Conservation (phyloP, 2,329 filamentous ascomycete species). For the Trichoderma sp. region DNA sequence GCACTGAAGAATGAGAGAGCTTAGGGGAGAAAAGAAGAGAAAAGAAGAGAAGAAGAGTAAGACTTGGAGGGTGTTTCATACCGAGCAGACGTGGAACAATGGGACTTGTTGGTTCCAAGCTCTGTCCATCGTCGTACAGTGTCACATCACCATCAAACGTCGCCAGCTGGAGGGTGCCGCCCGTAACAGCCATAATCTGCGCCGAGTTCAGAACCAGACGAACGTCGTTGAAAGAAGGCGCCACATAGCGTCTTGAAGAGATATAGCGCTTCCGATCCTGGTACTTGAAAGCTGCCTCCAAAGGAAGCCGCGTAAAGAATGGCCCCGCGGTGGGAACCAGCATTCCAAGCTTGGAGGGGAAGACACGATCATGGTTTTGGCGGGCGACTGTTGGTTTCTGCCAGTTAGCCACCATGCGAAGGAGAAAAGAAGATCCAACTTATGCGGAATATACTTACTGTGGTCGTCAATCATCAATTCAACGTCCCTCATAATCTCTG, state of each 20-base stretch:
- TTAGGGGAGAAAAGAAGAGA: too few relatives aligned
- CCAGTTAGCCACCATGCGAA: background rate
- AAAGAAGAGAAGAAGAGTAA: background rate
- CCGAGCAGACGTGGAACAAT: constrained; percentile 69
- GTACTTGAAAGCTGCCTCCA: constrained; percentile 88
- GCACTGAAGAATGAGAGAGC: background rate
- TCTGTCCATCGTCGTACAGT: constrained; percentile 87
- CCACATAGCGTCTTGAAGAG: constrained; percentile 87
- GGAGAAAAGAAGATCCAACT: background rate
- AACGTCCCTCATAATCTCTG: constrained; percentile 93
- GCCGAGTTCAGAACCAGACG: constrained; percentile 92
- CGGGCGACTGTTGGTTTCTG: constrained; percentile 62
- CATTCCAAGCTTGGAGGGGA: constrained; percentile 88
- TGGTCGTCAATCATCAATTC: constrained; percentile 91
- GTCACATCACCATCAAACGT: constrained; percentile 99
- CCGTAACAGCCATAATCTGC: constrained; percentile 88
- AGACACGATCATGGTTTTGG: constrained; percentile 64
- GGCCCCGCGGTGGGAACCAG: constrained; percentile 89
- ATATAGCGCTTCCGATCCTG: constrained; percentile 88
- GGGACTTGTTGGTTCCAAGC: constrained; percentile 73
- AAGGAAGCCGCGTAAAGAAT: constrained; percentile 86
- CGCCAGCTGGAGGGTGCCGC: constrained; percentile 76
- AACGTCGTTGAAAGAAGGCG: constrained; percentile 96
- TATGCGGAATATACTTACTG: constrained; percentile 55
- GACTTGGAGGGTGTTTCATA: constrained; percentile 33